A percentile compares a stretch with the other conserved stretches of the same genome.
Evolutionary conservation across 225 moss, liverwort and hornwort genomes (phyloP).

Genomic region (Takakia lepidozioides): DNA sequence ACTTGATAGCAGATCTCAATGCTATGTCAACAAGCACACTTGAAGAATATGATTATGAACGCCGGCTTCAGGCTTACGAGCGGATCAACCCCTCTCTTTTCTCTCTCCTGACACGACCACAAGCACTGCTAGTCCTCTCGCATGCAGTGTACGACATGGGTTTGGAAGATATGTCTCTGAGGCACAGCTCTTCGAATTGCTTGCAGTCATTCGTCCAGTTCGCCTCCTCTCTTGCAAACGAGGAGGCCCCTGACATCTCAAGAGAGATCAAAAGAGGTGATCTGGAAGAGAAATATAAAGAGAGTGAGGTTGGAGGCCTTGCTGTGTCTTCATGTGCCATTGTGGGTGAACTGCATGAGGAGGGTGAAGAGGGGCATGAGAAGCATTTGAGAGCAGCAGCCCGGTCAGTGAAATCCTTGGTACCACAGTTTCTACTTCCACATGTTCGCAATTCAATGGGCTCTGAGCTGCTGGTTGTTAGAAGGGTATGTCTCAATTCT

Average conservation of each 20-base stretch:
- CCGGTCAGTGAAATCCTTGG: conserved; percentile 56
- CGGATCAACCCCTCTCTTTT: conserved; percentile 45
- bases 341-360: conserved; percentile 14
- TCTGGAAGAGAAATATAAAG: not conserved
- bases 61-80: conserved; percentile 82
- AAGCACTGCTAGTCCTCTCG: conserved; percentile 68
- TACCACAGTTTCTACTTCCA: conserved; percentile 70
- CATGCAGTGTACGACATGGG: conserved; percentile 83
- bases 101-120: conserved; percentile 44
- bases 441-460: conserved; percentile 76
- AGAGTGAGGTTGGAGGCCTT: conserved; percentile 10
- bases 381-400: conserved; percentile 12
- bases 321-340: conserved; percentile 17
- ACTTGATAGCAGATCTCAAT: conserved; percentile 66
- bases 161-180: conserved; percentile 81
- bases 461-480: conserved; percentile 63
- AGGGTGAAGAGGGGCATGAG: conserved; percentile 10
- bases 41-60: conserved; percentile 72
- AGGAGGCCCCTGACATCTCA: conserved; percentile 17
- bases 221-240: conserved; percentile 48
- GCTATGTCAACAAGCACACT: conserved; percentile 66
- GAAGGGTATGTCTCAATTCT: conserved; percentile 43
- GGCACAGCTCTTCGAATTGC: conserved; percentile 75
- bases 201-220: conserved; percentile 75
- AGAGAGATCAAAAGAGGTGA: conserved; percentile 17